Conservation (phyloP, 768 basidiomycete genomes). For the Lyophyllum decastes region DNA sequence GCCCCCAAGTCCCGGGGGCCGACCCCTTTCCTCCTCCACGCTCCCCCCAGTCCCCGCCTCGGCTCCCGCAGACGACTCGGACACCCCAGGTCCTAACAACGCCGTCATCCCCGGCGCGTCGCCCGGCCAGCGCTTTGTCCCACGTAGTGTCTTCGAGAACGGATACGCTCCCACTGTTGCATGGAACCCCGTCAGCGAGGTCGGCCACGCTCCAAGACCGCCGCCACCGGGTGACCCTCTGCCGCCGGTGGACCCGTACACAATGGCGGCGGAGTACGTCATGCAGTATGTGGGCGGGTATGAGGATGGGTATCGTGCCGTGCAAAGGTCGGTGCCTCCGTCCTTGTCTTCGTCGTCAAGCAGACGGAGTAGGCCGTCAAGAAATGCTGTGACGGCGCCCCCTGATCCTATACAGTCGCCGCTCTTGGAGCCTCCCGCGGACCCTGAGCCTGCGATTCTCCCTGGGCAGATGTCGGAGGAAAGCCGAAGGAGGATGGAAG, state of each 20-base stretch:
- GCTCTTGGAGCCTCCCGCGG: not conserved
- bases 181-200: not conserved
- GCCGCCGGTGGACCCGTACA: constrained; percentile 21
- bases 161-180: not conserved
- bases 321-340: too few species aligned
- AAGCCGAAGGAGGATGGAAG: not conserved
- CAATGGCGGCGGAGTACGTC: constrained; percentile 22
- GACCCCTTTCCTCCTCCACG: not conserved
- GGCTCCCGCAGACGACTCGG: constrained; percentile 1
- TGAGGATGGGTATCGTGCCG: constrained; percentile 22
- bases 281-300: constrained; percentile 27
- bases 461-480: too few species aligned
- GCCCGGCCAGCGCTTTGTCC: constrained; percentile 32
- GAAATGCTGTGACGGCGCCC: not conserved
- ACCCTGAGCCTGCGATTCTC: too few species aligned
- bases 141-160: constrained; percentile 6
- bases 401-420: not conserved
- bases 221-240: too few species aligned
- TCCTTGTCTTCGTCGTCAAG: too few species aligned
- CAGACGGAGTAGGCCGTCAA: not conserved
- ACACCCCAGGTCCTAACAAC: constrained; percentile 19
- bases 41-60: not conserved
- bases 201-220: too few species aligned
- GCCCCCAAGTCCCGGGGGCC: too few species aligned
- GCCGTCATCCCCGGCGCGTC: constrained; percentile 33